Percentiles rank a stretch among this genome's conserved stretches.
Conservation (phyloP, 2,329 filamentous ascomycete genomes). For the Alternaria solani region DNA sequence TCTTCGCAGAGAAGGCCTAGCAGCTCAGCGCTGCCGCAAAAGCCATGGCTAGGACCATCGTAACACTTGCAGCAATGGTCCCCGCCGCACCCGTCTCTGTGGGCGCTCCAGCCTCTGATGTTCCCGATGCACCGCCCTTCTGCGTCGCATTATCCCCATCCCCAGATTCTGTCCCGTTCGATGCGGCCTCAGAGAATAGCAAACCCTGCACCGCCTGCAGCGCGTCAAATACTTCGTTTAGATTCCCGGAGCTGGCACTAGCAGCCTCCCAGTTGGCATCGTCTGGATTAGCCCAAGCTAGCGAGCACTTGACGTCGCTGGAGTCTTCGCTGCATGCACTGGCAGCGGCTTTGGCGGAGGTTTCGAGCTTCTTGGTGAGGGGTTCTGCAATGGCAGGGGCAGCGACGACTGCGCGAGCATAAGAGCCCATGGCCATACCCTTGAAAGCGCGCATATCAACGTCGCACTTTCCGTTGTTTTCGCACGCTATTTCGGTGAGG, state of each 20-base stretch:
- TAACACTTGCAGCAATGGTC: slow-evolving; percentile 16
- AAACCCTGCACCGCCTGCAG: slow-evolving; percentile 36
- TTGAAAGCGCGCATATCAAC: slow-evolving; percentile 74
- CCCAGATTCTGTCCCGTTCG: not conserved
- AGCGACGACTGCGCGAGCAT: slow-evolving; percentile 31
- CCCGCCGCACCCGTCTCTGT: slow-evolving; percentile 18
- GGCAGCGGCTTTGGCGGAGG: slow-evolving; percentile 34
- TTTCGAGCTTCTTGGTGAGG: slow-evolving; percentile 24
- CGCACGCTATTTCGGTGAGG: slow-evolving; percentile 74
- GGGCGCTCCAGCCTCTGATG: slow-evolving; percentile 10
- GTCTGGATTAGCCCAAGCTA: not conserved
- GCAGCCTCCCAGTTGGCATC: not conserved
- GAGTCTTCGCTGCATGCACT: slow-evolving; percentile 18
- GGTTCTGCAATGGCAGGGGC: slow-evolving; percentile 29
- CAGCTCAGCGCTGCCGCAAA: slow-evolving; percentile 19
- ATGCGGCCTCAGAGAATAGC: slow-evolving; percentile 25
- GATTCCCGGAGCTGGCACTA: slow-evolving; percentile 20
- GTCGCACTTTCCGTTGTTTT: slow-evolving; percentile 64
- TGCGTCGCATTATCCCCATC: slow-evolving; percentile 4
- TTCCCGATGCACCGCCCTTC: slow-evolving; percentile 10
- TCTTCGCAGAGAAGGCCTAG: not conserved
- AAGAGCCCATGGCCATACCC: slow-evolving; percentile 32
- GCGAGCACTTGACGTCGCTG: not conserved
- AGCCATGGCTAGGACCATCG: slow-evolving; percentile 15
- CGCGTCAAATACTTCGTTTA: slow-evolving; percentile 31